Evolutionary conservation across 345 rosid genomes (phyloP), one percentile per base, ranked within the genome.

Genomic region (Heritiera littoralis): DNA sequence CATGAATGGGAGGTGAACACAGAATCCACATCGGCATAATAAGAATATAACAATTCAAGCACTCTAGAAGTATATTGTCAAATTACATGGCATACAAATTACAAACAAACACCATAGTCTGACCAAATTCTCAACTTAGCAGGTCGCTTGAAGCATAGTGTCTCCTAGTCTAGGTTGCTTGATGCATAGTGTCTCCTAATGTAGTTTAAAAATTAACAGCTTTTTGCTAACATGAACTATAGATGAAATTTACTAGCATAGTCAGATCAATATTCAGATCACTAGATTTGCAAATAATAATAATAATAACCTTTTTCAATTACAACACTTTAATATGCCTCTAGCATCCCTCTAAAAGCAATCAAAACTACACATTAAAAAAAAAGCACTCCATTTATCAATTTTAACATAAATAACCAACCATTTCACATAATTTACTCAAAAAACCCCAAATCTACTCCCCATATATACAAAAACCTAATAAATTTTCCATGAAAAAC

Each of bases 391-490:
- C 32, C 12, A 52, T 48, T 70, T 5, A 70, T 32, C 40, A 48
- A 23, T 28, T 30, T 23, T 48, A 49, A 48, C 20, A 70, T 28
- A 3, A 52, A 72, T 6, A 17, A n/a, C 38, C 13, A 17, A 72
- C 28, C 18, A 28, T 17, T 72, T 72, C 56, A 32, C 28, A 52
- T 52, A 72, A 72, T 51, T 60, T 20, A 68, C 45, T 52, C 32
- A 32, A 74, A 45, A 35, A 41, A 20, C 5, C 11, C 74, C 32
- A 32, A 65, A 32, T 71, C 1, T 58, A 20, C 71, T 30, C 66
- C 70, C 66, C 32, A 0, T 17, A 18, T 15, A 30, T 52, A 66
- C 35, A 63, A 84, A 52, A 35, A 68, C n/a, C 41, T 70, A 41
- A 14, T 49, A 49, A 28, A 43, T 7, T 14, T 35, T 72, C 28